These are phyloP conservation scores for Babesia sp. DNA, from an alignment of 169 alveolate species.

Conservation along the genomic window DNA sequence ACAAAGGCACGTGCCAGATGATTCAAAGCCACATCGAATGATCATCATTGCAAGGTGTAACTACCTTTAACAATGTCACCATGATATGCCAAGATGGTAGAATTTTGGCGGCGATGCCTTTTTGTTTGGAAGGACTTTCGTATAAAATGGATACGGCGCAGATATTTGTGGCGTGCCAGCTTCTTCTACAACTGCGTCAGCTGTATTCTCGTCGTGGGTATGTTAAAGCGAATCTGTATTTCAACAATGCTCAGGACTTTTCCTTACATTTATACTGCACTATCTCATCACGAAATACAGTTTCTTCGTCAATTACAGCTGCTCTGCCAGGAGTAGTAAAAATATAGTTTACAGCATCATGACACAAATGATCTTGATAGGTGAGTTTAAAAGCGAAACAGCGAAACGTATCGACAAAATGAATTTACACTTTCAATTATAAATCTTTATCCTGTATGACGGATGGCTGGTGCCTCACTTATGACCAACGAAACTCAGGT, in stretches of 20 bases:
- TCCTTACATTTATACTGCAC: constrained; percentile 67
- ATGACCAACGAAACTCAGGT: constrained; percentile 17
- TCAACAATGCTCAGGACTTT: constrained; percentile 17
- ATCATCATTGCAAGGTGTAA: too few species aligned
- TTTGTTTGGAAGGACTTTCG: constrained; percentile 11
- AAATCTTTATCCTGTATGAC: neutral
- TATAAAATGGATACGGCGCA: constrained; percentile 76
- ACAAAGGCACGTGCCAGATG: too few species aligned
- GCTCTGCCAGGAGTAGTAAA: constrained; percentile 67
- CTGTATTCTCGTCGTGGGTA: constrained; percentile 61
- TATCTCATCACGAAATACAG: constrained; percentile 61
- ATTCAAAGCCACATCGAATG: too few species aligned
- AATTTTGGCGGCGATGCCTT: neutral
- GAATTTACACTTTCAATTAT: too few species aligned
- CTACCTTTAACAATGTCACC: too few species aligned
- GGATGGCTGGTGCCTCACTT: neutral
- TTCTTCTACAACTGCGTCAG: constrained; percentile 72
- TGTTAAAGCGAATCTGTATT: neutral
- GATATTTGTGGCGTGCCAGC: constrained; percentile 81
- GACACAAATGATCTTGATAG: constrained; percentile 59
- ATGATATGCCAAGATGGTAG: constrained; percentile 4
- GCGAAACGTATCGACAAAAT: constrained; percentile 6
- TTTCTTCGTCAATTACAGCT: constrained; percentile 74
- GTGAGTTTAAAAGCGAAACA: constrained; percentile 28
- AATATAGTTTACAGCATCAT: constrained; percentile 54